Evolutionary conservation across 352 stramenopile species (phyloP), one percentile per base, ranked within the genome.

Genomic region (Pythium coloratum): DNA sequence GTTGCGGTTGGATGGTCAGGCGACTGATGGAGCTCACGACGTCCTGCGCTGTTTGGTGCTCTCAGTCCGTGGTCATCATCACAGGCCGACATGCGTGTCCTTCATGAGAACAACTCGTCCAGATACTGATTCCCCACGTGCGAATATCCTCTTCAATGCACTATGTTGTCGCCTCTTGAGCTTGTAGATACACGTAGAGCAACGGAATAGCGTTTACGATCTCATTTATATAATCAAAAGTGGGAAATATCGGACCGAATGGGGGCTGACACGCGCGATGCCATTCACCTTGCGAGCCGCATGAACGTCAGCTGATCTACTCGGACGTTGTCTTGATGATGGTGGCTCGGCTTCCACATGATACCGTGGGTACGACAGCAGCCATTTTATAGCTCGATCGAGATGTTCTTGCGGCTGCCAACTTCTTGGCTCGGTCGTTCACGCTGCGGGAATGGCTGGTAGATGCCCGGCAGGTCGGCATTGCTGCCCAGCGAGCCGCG

Each of bases 311-410:
- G 20, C 20, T 24, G 20, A 24, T 24, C 20, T 24, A 24, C 20
- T 24, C 0, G 20, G 0, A 24, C 20, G 20, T 24, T 26, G 44
- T 51, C 44, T n/a, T 26, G 18, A 26, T 26, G 44, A 51, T 24
- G 20, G 20, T 24, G 20, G 20, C 20, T 24, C 0, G 20, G 20
- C 20, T 24, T 24, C 0, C 20, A 24, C 20, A 24, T 24, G 20
- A 24, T 24, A 24, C 20, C 20, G 20, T 24, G 20, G 20, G 20
- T 24, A 24, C 20, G 20, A 53, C 24, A 53, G 9, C 46, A 28
- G 46, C 24, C 46, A 30, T 30, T 42, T 59, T 67, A 72, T 47
- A 72, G 63, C 57, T 72, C 66, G 55, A 72, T 64, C 18, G 66
- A 44, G 40, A 72, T 64, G 54, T 67, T 46, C 33, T 67, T 67